These are phyloP conservation scores for Aspergillus sp. DNA, from an alignment of 2,329 filamentous ascomycete genomes.

Conservation along the genomic window DNA sequence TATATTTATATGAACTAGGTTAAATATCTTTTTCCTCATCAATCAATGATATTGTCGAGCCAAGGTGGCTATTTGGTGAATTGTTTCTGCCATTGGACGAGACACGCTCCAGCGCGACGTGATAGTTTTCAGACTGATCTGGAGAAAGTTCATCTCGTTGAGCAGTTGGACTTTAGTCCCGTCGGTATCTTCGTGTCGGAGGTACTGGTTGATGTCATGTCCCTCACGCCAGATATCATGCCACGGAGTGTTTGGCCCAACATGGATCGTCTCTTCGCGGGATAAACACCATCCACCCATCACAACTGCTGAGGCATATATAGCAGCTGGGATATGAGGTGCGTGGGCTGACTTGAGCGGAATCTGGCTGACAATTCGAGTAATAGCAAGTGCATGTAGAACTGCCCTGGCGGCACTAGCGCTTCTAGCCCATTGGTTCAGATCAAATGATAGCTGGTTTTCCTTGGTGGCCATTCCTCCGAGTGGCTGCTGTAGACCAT, in stretches of 20 bases:
- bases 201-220: not conserved
- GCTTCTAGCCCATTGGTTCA: conserved; percentile 10
- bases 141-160: conserved; percentile 20
- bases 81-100: conserved; percentile 13
- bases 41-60: conserved; percentile 2
- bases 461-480: not conserved
- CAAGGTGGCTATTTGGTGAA: not conserved
- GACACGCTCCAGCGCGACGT: conserved; percentile 20
- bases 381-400: conserved; percentile 2
- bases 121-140: conserved; percentile 17
- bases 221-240: not conserved
- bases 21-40: not conserved
- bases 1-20: not conserved
- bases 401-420: not conserved
- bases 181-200: not conserved
- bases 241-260: not conserved
- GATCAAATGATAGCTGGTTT: not conserved
- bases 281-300: not conserved
- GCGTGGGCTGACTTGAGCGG: not conserved
- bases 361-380: not conserved
- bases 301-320: not conserved
- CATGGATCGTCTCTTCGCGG: not conserved
- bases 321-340: not conserved
- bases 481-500: not conserved
- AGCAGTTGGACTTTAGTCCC: conserved; percentile 10